A percentile compares a stretch with the other conserved stretches of the same genome.
Conservation (phyloP, 495 filamentous ascomycete species). For the Aspergillus incahuasiensis region DNA sequence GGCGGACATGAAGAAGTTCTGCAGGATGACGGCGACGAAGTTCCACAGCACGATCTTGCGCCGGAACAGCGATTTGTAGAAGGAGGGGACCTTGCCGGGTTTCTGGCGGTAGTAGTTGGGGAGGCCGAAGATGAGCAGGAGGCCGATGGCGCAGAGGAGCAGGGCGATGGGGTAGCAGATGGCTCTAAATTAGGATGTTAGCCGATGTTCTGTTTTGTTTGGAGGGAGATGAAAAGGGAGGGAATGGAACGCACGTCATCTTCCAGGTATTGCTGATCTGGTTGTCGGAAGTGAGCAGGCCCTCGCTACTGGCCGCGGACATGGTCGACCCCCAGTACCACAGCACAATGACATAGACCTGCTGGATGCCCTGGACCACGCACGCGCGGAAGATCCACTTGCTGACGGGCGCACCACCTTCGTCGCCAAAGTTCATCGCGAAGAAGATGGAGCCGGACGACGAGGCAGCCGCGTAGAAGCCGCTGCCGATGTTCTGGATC, state of each 20-base stretch:
- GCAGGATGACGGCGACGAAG: conserved; percentile 41
- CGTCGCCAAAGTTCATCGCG: conserved; percentile 47
- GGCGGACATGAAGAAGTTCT: conserved; percentile 46
- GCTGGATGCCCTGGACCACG: conserved; percentile 46
- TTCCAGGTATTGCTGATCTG: conserved; percentile 40
- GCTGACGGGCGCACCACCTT: conserved; percentile 43
- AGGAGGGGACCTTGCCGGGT: conserved; percentile 60
- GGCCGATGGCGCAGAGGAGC: conserved; percentile 35
- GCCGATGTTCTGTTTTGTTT: not conserved
- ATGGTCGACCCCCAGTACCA: conserved; percentile 51
- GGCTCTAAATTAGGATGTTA: conserved; percentile 19
- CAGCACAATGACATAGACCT: conserved; percentile 45
- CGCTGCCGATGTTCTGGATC: conserved; percentile 46
- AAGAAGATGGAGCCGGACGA: conserved; percentile 48
- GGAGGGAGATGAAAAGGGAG: no score
- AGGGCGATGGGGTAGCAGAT: conserved; percentile 40
- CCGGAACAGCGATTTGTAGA: conserved; percentile 42
- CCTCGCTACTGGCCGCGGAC: conserved; percentile 29
- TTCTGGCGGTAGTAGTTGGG: conserved; percentile 52
- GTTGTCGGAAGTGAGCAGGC: conserved; percentile 23
- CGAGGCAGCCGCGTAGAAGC: conserved; percentile 42
- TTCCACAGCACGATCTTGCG: conserved; percentile 48
- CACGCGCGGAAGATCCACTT: conserved; percentile 49
- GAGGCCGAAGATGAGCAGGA: conserved; percentile 39
- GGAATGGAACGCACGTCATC: conserved; percentile 34